These are phyloP conservation scores for Populus hybrid DNA, from an alignment of 441 rosid species.

Conservation along the genomic window DNA sequence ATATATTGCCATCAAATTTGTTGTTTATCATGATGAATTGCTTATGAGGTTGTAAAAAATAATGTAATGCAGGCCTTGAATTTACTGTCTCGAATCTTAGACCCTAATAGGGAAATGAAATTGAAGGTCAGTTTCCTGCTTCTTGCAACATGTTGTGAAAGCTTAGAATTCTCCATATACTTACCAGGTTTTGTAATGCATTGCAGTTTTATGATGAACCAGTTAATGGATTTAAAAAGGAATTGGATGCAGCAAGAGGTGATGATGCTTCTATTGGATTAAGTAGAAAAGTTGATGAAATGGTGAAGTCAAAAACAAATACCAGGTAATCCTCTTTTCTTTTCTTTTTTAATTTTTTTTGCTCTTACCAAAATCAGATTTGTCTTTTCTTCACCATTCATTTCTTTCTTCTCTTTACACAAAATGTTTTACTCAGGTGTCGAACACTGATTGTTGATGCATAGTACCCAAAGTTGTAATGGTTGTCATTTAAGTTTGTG, in stretches of 20 bases:
- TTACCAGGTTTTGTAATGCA: constrained; percentile 15
- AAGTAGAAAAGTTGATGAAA: constrained; percentile 11
- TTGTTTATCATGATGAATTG: constrained; percentile 11
- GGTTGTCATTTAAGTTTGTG: neutral
- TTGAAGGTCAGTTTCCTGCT: constrained; percentile 52
- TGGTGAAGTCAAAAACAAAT: constrained; percentile 22
- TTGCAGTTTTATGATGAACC: constrained; percentile 61
- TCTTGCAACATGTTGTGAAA: constrained; percentile 10
- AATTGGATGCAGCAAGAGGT: constrained; percentile 22
- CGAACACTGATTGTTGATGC: neutral
- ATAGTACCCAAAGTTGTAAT: neutral
- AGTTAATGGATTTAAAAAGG: constrained; percentile 40
- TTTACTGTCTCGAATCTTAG: constrained; percentile 60
- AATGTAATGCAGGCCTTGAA: constrained; percentile 56
- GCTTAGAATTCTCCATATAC: constrained; percentile 13
- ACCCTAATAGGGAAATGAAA: constrained; percentile 69
- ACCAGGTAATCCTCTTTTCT: constrained; percentile 31
- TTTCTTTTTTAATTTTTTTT: neutral
- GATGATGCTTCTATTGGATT: constrained; percentile 20
- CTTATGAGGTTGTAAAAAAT: constrained; percentile 8
- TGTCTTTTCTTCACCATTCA: no score
- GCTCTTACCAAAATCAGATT: neutral
- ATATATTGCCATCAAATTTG: neutral
- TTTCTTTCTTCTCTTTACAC: neutral
- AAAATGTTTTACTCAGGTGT: neutral